phyloP scores from a whole-genome alignment of 2,329 filamentous ascomycete genomes.

The Paecilomyces variotii region DNA sequence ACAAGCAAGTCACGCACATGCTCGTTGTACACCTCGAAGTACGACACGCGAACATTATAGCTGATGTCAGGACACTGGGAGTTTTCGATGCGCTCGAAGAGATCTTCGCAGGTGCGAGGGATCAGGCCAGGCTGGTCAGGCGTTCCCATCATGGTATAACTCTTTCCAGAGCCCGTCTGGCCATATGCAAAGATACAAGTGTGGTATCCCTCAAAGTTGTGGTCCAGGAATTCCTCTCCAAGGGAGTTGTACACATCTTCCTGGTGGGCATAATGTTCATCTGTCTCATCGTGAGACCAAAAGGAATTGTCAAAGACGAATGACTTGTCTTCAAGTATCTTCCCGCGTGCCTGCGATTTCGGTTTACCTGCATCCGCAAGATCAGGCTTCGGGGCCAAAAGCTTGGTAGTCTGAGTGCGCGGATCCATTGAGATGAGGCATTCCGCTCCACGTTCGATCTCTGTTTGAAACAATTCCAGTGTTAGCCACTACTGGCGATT shows the following conservation, averaged over 20 bases:
- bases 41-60: constrained; percentile 94
- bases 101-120: constrained; percentile 86
- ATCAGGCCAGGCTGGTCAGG: constrained; percentile 82
- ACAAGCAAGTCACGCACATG: constrained; percentile 91
- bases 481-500: constrained; percentile 4
- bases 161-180: constrained; percentile 95
- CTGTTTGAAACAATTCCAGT: constrained; percentile 42
- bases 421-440: constrained; percentile 93
- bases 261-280: constrained; percentile 83
- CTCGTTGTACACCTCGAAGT: constrained; percentile 99
- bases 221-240: constrained; percentile 93
- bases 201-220: constrained; percentile 99
- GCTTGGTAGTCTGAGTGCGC: constrained; percentile 71
- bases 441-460: constrained; percentile 69
- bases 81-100: constrained; percentile 86
- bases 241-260: constrained; percentile 90
- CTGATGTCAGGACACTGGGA: constrained; percentile 84
- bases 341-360: constrained; percentile 57
- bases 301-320: constrained; percentile 98
- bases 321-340: constrained; percentile 72
- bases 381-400: constrained; percentile 60
- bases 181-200: constrained; percentile 99
- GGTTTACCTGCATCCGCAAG: constrained; percentile 44
- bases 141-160: constrained; percentile 95
- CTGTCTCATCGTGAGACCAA: constrained; percentile 78